Base-by-base conservation (phyloP, 306 rosid species). In the Quercus agrifolia region DNA sequence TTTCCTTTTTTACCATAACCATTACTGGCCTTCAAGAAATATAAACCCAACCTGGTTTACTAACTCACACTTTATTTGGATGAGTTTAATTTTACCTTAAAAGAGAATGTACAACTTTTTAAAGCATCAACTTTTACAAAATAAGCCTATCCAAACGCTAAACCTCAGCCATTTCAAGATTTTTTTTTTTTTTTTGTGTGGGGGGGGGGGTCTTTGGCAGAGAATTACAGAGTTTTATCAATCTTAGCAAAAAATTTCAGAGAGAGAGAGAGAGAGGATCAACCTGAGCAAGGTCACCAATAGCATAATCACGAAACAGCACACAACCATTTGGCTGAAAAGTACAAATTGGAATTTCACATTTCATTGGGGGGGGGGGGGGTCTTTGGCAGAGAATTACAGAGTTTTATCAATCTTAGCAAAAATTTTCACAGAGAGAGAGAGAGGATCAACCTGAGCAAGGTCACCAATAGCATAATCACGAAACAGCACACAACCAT, bases 261-360 rank as follows among this genome's bases (percentile, higher is more conserved):
- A 41, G 0, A n/a, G 18, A 61, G 78, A 54, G 49, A 56, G 71
- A 21, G 71, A 69, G 77, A 56, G 54, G 79, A 78, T 76, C 83
- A 86, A 92, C 99, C 99, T 94, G 97, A 84, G 99, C 99, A 77
- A 92, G 98, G 86, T 95, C 99, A 54, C 98, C 99, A 33, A 90
- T 87, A 80, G 99, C 99, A 74, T 91, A 92, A 83, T 92, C 97
- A 27, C 98, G 94, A 83, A 92, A 85, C 67, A 95, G 89, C 76
- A 95, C 86, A 74, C 71, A 69, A 84, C 97, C 96, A 87, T 83
- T 80, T 66, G 97, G 93, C 99, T 95, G 91, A 71, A 62, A 81
- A 75, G 67, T 83, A 71, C 59, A 6, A 58, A 31, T 4, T 63
- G 72, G 49, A 63, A 13, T 81, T 77, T 62, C 75, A 79, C 27